phyloP scores from a whole-genome alignment of 2,329 filamentous ascomycete species.

The Fusarium pseudocircinatum region DNA sequence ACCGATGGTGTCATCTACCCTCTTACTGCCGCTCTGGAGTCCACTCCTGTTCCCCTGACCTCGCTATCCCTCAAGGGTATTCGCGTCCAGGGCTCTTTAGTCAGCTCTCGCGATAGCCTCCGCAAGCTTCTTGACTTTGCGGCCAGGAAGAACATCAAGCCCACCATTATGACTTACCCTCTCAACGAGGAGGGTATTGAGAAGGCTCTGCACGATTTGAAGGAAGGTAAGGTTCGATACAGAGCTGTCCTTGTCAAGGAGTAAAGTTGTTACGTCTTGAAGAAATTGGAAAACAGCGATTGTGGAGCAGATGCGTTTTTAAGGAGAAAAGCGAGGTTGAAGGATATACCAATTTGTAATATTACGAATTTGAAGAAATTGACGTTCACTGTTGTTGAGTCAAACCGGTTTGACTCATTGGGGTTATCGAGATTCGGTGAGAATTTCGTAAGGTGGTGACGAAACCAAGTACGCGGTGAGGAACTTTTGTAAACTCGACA shows the following conservation, averaged over 20 bases:
- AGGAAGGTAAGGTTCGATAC: conserved; percentile 46
- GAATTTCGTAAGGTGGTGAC: background rate
- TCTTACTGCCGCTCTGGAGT: conserved; percentile 19
- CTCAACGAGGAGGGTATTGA: conserved; percentile 47
- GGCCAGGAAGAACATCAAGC: conserved; percentile 40
- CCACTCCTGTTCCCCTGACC: conserved; percentile 23
- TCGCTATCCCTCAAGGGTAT: conserved; percentile 28
- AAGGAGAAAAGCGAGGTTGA: background rate
- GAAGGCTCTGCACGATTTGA: conserved; percentile 48
- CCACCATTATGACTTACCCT: conserved; percentile 42
- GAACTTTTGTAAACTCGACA: background rate
- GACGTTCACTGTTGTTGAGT: background rate
- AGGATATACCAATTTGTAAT: background rate
- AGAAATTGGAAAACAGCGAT: background rate
- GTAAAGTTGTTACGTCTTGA: background rate
- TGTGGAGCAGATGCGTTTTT: background rate
- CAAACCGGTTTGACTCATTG: background rate
- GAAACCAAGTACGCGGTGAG: background rate
- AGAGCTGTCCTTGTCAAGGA: conserved; percentile 43
- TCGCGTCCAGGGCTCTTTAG: conserved; percentile 13
- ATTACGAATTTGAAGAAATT: background rate
- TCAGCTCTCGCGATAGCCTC: conserved; percentile 21
- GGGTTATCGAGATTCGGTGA: background rate
- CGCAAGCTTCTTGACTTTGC: conserved; percentile 44
- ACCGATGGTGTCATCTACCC: conserved; percentile 29